A percentile compares a stretch with the other conserved stretches of the same genome.
These are phyloP conservation scores for Ophiobolus disseminans DNA, from an alignment of 2,329 filamentous ascomycete genomes.

Conservation along the genomic window DNA sequence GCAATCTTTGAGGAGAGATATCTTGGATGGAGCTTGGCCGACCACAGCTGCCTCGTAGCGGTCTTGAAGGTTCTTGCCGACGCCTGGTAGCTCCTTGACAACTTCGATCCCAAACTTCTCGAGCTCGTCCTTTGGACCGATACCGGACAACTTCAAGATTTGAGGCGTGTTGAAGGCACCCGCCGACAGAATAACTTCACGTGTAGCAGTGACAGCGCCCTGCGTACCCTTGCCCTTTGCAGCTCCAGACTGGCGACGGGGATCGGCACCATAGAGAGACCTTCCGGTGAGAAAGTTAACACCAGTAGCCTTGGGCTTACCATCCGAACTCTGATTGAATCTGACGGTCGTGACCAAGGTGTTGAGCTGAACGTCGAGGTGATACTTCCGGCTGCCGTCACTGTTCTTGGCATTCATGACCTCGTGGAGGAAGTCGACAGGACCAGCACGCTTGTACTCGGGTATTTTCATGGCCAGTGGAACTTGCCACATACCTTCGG, in stretches of 20 bases:
- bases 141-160: slow-evolving; percentile 67
- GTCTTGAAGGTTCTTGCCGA: slow-evolving; percentile 71
- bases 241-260: slow-evolving; percentile 27
- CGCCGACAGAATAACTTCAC: slow-evolving; percentile 36
- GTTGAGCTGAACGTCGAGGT: slow-evolving; percentile 64
- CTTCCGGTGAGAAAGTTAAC: slow-evolving; percentile 51
- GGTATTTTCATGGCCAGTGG: slow-evolving; percentile 58
- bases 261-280: slow-evolving; percentile 50
- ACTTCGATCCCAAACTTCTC: slow-evolving; percentile 61
- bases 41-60: slow-evolving; percentile 60
- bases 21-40: slow-evolving; percentile 50
- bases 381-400: slow-evolving; percentile 61
- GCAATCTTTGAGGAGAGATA: slow-evolving; percentile 47
- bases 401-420: slow-evolving; percentile 56
- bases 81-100: slow-evolving; percentile 64
- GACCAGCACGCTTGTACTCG: slow-evolving; percentile 56
- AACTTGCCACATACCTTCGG: slow-evolving; percentile 62
- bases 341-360: slow-evolving; percentile 69
- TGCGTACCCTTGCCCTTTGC: slow-evolving; percentile 16
- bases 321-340: slow-evolving; percentile 66
- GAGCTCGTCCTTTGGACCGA: slow-evolving; percentile 64
- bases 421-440: slow-evolving; percentile 62
- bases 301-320: slow-evolving; percentile 56
- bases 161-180: slow-evolving; percentile 70
- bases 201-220: slow-evolving; percentile 37